Evolutionary conservation across 2,329 filamentous ascomycete genomes (phyloP), one percentile per base, ranked within the genome.

Genomic region (Ambrosiella xylebori): DNA sequence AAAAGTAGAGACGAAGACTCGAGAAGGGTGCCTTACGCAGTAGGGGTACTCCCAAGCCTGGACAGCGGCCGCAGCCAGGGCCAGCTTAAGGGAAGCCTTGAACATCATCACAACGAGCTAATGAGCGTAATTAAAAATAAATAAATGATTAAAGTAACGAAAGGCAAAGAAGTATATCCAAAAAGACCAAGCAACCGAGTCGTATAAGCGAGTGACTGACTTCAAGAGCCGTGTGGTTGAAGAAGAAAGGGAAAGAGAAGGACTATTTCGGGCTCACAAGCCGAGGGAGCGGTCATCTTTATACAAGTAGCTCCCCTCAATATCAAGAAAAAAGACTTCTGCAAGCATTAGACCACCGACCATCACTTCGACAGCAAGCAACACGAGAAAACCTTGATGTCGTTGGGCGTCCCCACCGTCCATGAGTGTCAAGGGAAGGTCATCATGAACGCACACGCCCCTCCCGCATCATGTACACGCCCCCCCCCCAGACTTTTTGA

Each of bases 41-140:
- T 65, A 59, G 40, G 68, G 67, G 56, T 65, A 68, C 7, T 58
- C 51, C 62, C 59, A 63, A 36, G 67, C 68, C 19, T 62, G 62
- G 60, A 63, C 66, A 51, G 63, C 62, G 58, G 63, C 64, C 51
- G 65, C 61, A 65, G 67, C 68, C 53, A 70, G 59, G 62, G 65
- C 68, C 49, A 58, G 40, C 27, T 58, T 40, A 5, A 47, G n/a
- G 36, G 51, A 38, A 40, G 51, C 51, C 51, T 54, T 54, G 51
- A 39, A 39, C 51, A 54, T 15, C 51, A 54, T 54, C 51, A 54
- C n/a, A 39, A 39, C 51, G n/a, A 40, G 2, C 36, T 15, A 54
- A 54, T 37, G 51, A 54, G 51, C 36, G 51, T 54, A 17, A 54
- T 37, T 39, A 40, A 51, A n/a, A 38, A 15, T n/a, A 57, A 11